Percentiles rank a stretch among this genome's conserved stretches.
Conservation (phyloP, 176 grass and related monocot genomes). For the Oryza coarctata region DNA sequence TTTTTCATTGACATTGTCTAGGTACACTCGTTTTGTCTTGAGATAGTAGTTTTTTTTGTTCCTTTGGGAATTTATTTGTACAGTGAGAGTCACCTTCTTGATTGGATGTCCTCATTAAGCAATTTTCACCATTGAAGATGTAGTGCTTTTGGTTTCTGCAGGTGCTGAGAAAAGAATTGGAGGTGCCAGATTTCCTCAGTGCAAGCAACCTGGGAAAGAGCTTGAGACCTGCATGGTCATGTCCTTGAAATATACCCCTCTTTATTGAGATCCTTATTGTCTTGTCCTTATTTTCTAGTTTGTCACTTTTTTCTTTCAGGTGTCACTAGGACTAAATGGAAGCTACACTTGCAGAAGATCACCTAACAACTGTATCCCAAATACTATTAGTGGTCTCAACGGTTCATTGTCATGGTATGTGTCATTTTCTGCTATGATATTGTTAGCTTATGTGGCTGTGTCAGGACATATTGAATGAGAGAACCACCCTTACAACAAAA, state of each 20-base stretch:
- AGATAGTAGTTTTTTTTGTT: neutral
- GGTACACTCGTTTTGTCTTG: neutral
- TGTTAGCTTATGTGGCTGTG: slow-evolving; percentile 3
- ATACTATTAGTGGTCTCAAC: slow-evolving; percentile 45
- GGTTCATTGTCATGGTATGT: slow-evolving; percentile 54
- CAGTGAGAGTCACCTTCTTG: neutral
- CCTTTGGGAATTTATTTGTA: neutral
- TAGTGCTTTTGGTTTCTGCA: slow-evolving; percentile 29
- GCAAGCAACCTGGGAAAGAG: slow-evolving; percentile 32
- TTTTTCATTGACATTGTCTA: neutral
- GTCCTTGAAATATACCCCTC: neutral
- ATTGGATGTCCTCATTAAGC: neutral
- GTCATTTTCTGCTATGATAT: neutral
- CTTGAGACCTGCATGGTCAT: slow-evolving; percentile 52
- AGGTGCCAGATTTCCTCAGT: slow-evolving; percentile 37
- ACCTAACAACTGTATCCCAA: slow-evolving; percentile 26
- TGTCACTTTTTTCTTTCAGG: slow-evolving; percentile 37
- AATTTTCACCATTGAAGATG: neutral
- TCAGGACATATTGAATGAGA: neutral
- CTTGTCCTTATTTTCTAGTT: slow-evolving; percentile 12
- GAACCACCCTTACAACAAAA: neutral
- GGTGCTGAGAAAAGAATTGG: slow-evolving; percentile 61
- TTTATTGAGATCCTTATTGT: neutral
- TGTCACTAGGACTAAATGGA: slow-evolving; percentile 27
- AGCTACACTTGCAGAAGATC: slow-evolving; percentile 36